Percentiles rank a stretch among this genome's conserved stretches.
Conservation (phyloP, 192 early-diverging fungal genomes). For the Coemansia sp. region DNA sequence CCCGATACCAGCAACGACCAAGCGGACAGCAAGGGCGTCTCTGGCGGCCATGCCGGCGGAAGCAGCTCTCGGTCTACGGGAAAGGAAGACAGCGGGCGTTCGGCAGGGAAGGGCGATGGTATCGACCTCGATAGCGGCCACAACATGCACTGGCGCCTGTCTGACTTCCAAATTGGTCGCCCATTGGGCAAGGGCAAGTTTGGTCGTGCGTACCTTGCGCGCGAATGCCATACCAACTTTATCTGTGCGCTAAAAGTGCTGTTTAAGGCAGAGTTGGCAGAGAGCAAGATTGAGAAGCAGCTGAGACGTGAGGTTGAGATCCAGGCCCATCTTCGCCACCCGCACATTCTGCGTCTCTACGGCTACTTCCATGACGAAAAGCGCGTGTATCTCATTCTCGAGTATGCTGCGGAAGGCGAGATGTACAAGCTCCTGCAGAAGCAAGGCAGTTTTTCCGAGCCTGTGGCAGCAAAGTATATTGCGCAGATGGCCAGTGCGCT, state of each 20-base stretch:
- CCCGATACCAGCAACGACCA: too few species aligned
- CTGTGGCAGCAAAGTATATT: slow-evolving; percentile 81
- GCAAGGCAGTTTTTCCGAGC: slow-evolving; percentile 68
- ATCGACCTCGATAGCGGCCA: background rate
- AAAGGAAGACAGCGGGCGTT: too few species aligned
- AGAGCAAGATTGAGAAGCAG: slow-evolving; percentile 79
- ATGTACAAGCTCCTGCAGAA: slow-evolving; percentile 81
- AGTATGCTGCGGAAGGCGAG: slow-evolving; percentile 94
- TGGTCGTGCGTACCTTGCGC: slow-evolving; percentile 89
- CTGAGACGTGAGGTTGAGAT: slow-evolving; percentile 94
- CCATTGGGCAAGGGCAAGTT: slow-evolving; percentile 94
- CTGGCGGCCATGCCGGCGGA: too few species aligned
- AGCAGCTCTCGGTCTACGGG: too few species aligned
- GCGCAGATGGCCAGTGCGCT: slow-evolving; percentile 84
- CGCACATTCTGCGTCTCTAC: slow-evolving; percentile 90
- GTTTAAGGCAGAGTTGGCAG: slow-evolving; percentile 76
- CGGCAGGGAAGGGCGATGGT: background rate
- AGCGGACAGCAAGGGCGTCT: too few species aligned
- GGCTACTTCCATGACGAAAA: slow-evolving; percentile 96
- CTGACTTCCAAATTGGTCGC: slow-evolving; percentile 90
- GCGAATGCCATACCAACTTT: slow-evolving; percentile 80
- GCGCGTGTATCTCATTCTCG: slow-evolving; percentile 88
- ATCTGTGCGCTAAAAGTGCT: slow-evolving; percentile 92
- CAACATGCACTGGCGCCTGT: slow-evolving; percentile 50
- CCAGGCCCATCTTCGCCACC: slow-evolving; percentile 87